phyloP scores from a whole-genome alignment of 129 eudicot genomes.

The Saussurea involucrata region DNA sequence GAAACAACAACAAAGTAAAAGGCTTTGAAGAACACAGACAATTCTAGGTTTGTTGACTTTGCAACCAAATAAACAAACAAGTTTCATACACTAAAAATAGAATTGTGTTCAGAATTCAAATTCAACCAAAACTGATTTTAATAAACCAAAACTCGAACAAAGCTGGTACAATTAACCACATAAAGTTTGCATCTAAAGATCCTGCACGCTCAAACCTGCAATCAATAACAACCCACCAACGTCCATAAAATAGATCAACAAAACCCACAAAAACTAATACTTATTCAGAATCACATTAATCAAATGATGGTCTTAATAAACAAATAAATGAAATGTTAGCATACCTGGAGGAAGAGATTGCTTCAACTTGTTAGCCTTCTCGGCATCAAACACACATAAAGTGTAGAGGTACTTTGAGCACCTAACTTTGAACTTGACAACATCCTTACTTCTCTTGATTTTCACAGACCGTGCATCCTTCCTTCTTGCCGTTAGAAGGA shows the following conservation, averaged over 20 bases:
- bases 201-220: not conserved
- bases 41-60: no score
- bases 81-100: not conserved
- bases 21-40: no score
- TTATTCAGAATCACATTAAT: not conserved
- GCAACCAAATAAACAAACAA: no score
- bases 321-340: not conserved
- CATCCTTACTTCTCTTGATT: slow-evolving; percentile 18
- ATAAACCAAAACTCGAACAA: not conserved
- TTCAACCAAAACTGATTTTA: not conserved
- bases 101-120: not conserved
- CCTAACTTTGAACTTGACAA: slow-evolving; percentile 13
- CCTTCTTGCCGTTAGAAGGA: slow-evolving; percentile 26
- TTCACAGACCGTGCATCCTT: slow-evolving; percentile 28
- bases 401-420: slow-evolving; percentile 17
- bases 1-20: no score
- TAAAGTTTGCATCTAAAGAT: not conserved
- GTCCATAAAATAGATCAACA: not conserved
- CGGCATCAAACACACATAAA: not conserved
- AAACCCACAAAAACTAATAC: not conserved
- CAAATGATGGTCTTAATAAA: not conserved
- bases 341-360: slow-evolving; percentile 29
- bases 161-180: not conserved
- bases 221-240: not conserved
- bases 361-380: slow-evolving; percentile 29